Evolutionary conservation across 768 basidiomycete genomes (phyloP), one percentile per base, ranked within the genome.

Genomic region (Lentinula boryana): DNA sequence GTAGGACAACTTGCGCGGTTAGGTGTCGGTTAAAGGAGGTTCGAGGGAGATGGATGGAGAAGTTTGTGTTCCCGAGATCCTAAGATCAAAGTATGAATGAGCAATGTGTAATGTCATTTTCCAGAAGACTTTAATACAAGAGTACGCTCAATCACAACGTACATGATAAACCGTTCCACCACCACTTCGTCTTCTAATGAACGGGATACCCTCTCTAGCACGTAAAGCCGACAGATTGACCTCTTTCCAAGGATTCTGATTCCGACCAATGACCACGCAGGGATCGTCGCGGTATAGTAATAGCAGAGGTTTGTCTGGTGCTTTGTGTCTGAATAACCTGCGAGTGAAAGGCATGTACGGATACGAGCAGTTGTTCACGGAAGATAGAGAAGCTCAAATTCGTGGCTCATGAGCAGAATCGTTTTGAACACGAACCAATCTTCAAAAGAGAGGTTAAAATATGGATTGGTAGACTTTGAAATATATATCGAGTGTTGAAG

Each of bases 201-300:
- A 90, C 0, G 91, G 91, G 16, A 94, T 80, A 4, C 76, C 78
- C 1, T 71, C 69, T 63, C 77, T 71, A 46, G 71, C 60, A 10
- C 74, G 71, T 5, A 94, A 76, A 1, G 83, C 79, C 5, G 69
- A 63, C 53, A 95, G 80, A 66, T 96, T 95, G 65, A 95, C 86
- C 69, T 99, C 96, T 70, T 93, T 97, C 96, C 96, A 98, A 15
- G 95, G 96, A 66, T 97, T 98, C 77, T 99, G 97, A 70, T 98
- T 95, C 56, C 96, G 79, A 0, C 96, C 96, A 58, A 98, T 92
- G 58, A 99, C 82, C 16, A 98, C 93, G 67, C 94, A 95, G 2
- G 94, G 93, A 0, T 75, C 71, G 69, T 98, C 91, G 33, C 93
- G 85, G 71, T 98, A 99, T 58, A 99, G 73, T 50, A 97, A 80